Conservation (phyloP, 768 basidiomycete genomes). For the Nidula microcarpa region DNA sequence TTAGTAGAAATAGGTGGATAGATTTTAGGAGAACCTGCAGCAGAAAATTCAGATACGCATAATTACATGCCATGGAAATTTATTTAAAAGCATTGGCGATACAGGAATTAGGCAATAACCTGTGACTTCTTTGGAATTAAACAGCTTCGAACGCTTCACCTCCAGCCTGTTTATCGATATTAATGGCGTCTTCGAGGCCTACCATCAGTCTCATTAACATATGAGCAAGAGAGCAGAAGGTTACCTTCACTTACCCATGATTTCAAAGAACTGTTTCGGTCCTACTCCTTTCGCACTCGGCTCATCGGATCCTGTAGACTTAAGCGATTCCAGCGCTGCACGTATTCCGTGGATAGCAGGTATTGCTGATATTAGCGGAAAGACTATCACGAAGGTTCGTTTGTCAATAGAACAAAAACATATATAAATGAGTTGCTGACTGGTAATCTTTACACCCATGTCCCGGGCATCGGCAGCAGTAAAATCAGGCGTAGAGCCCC, state of each 20-base stretch:
- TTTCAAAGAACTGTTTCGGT: slow-evolving; percentile 47
- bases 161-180: slow-evolving; percentile 12
- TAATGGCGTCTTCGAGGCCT: slow-evolving; percentile 20
- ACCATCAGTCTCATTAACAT: background rate
- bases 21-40: too few relatives aligned
- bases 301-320: slow-evolving; percentile 47
- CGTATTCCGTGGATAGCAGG: slow-evolving; percentile 48
- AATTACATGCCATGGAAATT: too few relatives aligned
- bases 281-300: slow-evolving; percentile 37
- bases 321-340: slow-evolving; percentile 42
- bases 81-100: too few relatives aligned
- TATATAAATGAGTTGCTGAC: slow-evolving; percentile 5
- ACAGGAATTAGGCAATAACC: too few relatives aligned
- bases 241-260: slow-evolving; percentile 32
- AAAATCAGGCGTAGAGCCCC: slow-evolving; percentile 48
- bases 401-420: too few relatives aligned
- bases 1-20: too few relatives aligned
- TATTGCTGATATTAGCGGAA: slow-evolving; percentile 43
- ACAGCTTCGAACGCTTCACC: slow-evolving; percentile 1
- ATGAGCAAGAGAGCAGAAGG: background rate
- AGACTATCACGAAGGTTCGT: slow-evolving; percentile 22
- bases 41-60: too few relatives aligned
- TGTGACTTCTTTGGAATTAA: too few relatives aligned
- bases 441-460: slow-evolving; percentile 41
- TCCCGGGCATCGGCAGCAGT: slow-evolving; percentile 42